Conservation (phyloP, 2,329 filamentous ascomycete genomes). For the Fusarium cicatricum region DNA sequence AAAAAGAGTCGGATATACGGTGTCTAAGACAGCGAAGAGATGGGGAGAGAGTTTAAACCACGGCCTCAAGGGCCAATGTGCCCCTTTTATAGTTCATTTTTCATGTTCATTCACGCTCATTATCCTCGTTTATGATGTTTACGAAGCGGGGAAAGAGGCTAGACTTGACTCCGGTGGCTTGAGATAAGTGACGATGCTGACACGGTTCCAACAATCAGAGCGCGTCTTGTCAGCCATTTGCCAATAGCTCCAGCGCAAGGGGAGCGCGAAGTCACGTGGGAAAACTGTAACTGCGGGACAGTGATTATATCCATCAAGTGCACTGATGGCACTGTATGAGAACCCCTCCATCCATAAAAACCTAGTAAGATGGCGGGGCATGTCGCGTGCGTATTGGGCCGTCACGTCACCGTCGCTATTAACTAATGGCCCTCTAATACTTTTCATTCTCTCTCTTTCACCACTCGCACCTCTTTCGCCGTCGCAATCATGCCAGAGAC, state of each 20-base stretch:
- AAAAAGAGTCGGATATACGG: constrained; percentile 1
- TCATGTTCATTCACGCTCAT: constrained; percentile 9
- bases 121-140: neutral
- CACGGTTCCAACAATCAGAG: constrained; percentile 30
- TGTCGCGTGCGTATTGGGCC: constrained; percentile 33
- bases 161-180: constrained; percentile 37
- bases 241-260: constrained; percentile 15
- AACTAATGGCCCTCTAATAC: neutral
- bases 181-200: constrained; percentile 19
- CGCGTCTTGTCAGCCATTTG: constrained; percentile 29
- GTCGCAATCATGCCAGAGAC: constrained; percentile 49
- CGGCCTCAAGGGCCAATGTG: neutral
- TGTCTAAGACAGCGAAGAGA: neutral
- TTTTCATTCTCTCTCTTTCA: constrained; percentile 15
- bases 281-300: neutral
- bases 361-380: constrained; percentile 40
- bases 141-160: constrained; percentile 12
- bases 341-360: constrained; percentile 37
- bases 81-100: constrained; percentile 29
- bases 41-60: constrained; percentile 1
- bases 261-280: constrained; percentile 36
- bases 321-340: constrained; percentile 13
- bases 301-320: constrained; percentile 5
- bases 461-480: neutral
- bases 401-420: constrained; percentile 35